These are phyloP conservation scores for Haematococcus lacustris DNA, from an alignment of 139 green algal species.

Conservation along the genomic window DNA sequence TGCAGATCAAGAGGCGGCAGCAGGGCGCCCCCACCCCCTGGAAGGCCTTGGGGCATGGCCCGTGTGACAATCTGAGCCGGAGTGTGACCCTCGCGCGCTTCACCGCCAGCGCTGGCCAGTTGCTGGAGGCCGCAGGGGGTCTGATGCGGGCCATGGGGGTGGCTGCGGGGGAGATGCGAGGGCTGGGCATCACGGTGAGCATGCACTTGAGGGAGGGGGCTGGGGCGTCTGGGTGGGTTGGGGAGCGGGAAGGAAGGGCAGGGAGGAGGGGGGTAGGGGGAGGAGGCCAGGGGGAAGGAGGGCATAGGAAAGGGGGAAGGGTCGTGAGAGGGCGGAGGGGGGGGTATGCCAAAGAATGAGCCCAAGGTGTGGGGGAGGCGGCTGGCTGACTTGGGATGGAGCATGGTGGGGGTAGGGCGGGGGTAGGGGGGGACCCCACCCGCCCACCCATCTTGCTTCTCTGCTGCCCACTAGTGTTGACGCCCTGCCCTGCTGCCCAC, in stretches of 20 bases:
- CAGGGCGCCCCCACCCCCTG: slow-evolving; percentile 49
- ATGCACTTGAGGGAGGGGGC: not conserved
- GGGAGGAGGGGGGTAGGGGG: not conserved
- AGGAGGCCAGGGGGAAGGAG: not conserved
- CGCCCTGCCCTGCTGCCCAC: too few species aligned
- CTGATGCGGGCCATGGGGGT: slow-evolving; percentile 54
- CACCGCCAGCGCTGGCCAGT: slow-evolving; percentile 19
- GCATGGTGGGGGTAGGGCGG: too few species aligned
- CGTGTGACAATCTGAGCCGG: slow-evolving; percentile 75
- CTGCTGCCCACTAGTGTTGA: too few species aligned
- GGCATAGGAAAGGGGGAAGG: not conserved
- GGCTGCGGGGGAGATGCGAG: slow-evolving; percentile 55
- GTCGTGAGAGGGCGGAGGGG: not conserved
- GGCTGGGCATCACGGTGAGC: slow-evolving; percentile 67
- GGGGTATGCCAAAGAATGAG: not conserved
- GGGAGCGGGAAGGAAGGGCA: not conserved
- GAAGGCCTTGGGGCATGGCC: slow-evolving; percentile 89
- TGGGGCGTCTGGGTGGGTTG: not conserved
- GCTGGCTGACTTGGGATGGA: too few species aligned
- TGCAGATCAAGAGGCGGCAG: slow-evolving; percentile 80
- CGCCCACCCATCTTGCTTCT: too few species aligned
- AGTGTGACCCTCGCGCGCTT: slow-evolving; percentile 26
- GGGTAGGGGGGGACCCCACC: too few species aligned
- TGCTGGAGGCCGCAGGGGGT: slow-evolving; percentile 28
- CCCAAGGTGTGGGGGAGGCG: not conserved